Conservation (phyloP, 2,329 filamentous ascomycete genomes). For the Sclerotinia nivalis region DNA sequence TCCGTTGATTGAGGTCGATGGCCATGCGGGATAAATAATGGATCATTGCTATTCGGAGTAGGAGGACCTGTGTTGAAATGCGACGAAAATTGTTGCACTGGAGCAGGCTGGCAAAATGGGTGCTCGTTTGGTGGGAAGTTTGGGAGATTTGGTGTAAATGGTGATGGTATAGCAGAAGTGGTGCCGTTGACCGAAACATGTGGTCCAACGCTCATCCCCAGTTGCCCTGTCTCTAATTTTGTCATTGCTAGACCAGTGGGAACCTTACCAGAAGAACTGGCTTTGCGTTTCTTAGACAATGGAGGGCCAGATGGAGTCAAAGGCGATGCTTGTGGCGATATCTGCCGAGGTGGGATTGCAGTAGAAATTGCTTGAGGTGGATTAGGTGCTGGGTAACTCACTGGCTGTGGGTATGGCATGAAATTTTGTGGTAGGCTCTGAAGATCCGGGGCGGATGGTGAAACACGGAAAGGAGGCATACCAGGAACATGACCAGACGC, state of each 20-base stretch:
- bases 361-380: slow-evolving; percentile 45
- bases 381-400: slow-evolving; percentile 41
- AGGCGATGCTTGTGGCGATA: slow-evolving; percentile 73
- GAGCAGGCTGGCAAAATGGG: slow-evolving; percentile 31
- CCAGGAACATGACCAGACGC: slow-evolving; percentile 32
- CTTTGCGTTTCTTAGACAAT: slow-evolving; percentile 78
- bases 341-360: slow-evolving; percentile 57
- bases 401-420: slow-evolving; percentile 33
- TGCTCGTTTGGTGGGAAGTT: slow-evolving; percentile 47
- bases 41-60: slow-evolving; percentile 67
- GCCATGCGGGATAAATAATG: slow-evolving; percentile 55
- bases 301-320: slow-evolving; percentile 65
- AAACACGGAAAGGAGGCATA: slow-evolving; percentile 53
- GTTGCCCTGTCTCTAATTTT: slow-evolving; percentile 62
- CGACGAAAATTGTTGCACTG: slow-evolving; percentile 36
- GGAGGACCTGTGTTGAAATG: slow-evolving; percentile 62
- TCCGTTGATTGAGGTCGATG: slow-evolving; percentile 66
- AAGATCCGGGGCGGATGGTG: slow-evolving; percentile 64
- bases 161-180: slow-evolving; percentile 50
- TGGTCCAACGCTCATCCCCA: slow-evolving; percentile 42
- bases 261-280: slow-evolving; percentile 67
- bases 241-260: slow-evolving; percentile 81
- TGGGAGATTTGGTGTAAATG: slow-evolving; percentile 52
- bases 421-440: slow-evolving; percentile 57
- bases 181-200: slow-evolving; percentile 38